These are phyloP conservation scores for Paraurostyla sp. DNA, from an alignment of 73 alveolate species.

Conservation along the genomic window DNA sequence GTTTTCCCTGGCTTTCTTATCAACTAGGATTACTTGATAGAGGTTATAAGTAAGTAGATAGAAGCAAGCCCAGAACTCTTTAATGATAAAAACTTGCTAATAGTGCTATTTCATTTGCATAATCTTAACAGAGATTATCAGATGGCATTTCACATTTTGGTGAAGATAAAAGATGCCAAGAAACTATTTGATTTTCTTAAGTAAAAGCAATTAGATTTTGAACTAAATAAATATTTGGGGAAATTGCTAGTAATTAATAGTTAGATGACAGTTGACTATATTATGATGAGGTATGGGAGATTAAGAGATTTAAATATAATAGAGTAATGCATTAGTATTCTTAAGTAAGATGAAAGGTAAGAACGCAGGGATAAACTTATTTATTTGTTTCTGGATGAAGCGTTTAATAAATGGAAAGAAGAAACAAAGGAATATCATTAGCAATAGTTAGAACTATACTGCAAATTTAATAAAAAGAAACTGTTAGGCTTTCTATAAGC, in stretches of 20 bases:
- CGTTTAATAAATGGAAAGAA: conserved; percentile 8
- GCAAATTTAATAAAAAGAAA: not conserved
- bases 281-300: conserved; percentile 27
- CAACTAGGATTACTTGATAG: conserved; percentile 20
- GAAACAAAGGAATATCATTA: not conserved
- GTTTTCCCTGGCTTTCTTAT: conserved; percentile 30
- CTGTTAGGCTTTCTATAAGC: conserved; percentile 14
- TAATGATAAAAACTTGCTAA: not conserved
- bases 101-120: conserved; percentile 21
- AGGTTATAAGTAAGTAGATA: not conserved
- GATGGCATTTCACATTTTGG: conserved; percentile 46
- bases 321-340: conserved; percentile 14
- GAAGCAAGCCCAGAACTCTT: not conserved
- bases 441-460: conserved; percentile 24
- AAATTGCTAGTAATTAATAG: conserved; percentile 36
- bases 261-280: conserved; percentile 36
- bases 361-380: conserved; percentile 27
- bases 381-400: conserved; percentile 43
- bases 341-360: not conserved
- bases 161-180: conserved; percentile 11
- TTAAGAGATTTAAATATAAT: not conserved
- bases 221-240: conserved; percentile 8
- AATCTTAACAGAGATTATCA: conserved; percentile 42
- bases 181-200: conserved; percentile 36
- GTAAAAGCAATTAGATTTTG: conserved; percentile 24